Evolutionary conservation across 225 moss, liverwort and hornwort species (phyloP), one percentile per base, ranked within the genome.

Genomic region (Pseudoscleropodium purum): DNA sequence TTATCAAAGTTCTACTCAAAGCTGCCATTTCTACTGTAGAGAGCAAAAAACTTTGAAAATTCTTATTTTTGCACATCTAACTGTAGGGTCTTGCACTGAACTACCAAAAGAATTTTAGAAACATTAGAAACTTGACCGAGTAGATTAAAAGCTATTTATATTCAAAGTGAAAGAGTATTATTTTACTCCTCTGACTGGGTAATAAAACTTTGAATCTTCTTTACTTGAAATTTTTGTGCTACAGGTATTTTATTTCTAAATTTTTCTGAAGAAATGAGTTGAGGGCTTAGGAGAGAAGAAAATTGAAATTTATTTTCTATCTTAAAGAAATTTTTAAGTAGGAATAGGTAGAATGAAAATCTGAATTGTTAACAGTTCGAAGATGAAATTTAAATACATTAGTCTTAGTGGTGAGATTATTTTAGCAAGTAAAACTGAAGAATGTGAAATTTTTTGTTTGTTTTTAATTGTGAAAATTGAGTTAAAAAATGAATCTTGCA

Each of bases 191-290:
- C 25, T 70, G 70, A 8, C 6, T 9, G 26, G 5, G 9, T 43
- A 16, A 24, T 39, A 14, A 69, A 24, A 27, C 41, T 73, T 73
- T 15, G 13, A n/a, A 13, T 24, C 7, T n/a, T n/a, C 10, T 37
- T 6, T 21, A 20, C 12, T n/a, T 7, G 4, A 37, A n/a, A 4
- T 1, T n/a, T n/a, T 69, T 10, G 20, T 3, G 37, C 3, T 20
- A 37, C 37, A 37, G 11, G n/a, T n/a, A 23, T 68, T 65, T 33
- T 65, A 19, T n/a, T n/a, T n/a, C n/a, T n/a, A n/a, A n/a, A n/a
- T n/a, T 12, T 25, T 15, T 4, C 8, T 39, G 8, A 70, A 70
- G 70, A 39, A 41, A 25, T 41, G 70, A 24, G 13, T 13, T 39
- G 25, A 39, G 25, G 14, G 39, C 7, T 24, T 69, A 24, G 24